Evolutionary conservation across 2,329 filamentous ascomycete genomes (phyloP).

Genomic region (Dactylella cylindrospora): DNA sequence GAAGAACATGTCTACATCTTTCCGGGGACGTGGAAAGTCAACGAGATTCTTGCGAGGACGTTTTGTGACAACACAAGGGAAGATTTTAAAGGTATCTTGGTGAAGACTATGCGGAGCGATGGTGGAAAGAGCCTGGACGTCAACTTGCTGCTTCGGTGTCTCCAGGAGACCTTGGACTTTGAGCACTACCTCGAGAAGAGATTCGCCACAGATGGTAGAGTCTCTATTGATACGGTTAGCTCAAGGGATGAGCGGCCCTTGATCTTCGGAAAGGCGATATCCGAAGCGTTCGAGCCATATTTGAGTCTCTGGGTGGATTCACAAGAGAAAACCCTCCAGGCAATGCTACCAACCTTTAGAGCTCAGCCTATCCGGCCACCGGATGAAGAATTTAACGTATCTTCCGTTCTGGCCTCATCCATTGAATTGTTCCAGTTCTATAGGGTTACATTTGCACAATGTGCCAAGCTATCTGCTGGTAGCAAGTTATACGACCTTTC

Average conservation of each 20-base stretch:
- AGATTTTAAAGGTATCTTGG: constrained; percentile 90
- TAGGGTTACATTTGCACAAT: constrained; percentile 86
- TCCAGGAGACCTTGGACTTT: constrained; percentile 96
- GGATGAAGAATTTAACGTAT: constrained; percentile 90
- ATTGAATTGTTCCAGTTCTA: constrained; percentile 98
- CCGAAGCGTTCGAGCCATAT: constrained; percentile 95
- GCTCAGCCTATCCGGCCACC: constrained; percentile 74
- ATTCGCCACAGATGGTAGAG: constrained; percentile 69
- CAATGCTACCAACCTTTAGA: constrained; percentile 83
- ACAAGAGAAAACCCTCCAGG: constrained; percentile 67
- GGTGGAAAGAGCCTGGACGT: constrained; percentile 84
- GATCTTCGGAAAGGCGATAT: constrained; percentile 86
- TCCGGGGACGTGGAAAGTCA: constrained; percentile 81
- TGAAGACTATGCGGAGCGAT: constrained; percentile 76
- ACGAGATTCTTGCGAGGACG: constrained; percentile 82
- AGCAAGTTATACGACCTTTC: constrained; percentile 80
- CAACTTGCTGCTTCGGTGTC: constrained; percentile 79
- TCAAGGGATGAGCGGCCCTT: constrained; percentile 74
- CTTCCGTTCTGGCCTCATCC: constrained; percentile 82
- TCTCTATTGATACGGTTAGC: constrained; percentile 85
- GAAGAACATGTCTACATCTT: constrained; percentile 89
- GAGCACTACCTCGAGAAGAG: constrained; percentile 85
- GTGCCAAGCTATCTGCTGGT: constrained; percentile 92
- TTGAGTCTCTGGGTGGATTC: constrained; percentile 96
- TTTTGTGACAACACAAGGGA: constrained; percentile 96